These are phyloP conservation scores for Suillus discolor DNA, from an alignment of 768 basidiomycete genomes.

Conservation along the genomic window DNA sequence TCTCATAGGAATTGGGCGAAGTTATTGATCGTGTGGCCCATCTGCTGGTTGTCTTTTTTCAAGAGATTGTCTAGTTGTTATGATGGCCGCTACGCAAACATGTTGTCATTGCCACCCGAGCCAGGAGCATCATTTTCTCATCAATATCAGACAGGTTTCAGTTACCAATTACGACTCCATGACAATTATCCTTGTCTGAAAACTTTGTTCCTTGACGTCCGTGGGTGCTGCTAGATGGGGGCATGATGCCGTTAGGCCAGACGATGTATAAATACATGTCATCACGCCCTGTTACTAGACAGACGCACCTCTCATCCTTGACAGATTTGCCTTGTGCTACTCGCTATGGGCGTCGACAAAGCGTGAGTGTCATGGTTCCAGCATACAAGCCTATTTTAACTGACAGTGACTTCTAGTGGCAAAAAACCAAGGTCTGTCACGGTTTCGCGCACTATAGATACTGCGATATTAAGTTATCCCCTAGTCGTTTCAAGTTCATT, in stretches of 20 bases:
- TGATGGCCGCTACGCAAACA: background rate
- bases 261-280: background rate
- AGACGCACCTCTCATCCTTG: background rate
- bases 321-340: background rate
- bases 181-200: background rate
- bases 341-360: constrained; percentile 1
- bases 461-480: background rate
- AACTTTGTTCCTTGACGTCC: background rate
- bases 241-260: background rate
- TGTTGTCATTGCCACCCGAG: background rate
- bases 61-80: background rate
- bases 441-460: background rate
- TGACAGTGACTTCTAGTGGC: background rate
- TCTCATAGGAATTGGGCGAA: background rate
- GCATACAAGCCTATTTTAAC: background rate
- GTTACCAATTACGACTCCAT: background rate
- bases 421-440: constrained; percentile 1
- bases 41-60: background rate
- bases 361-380: background rate
- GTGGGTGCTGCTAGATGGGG: background rate
- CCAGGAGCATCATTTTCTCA: background rate
- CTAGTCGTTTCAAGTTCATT: constrained; percentile 1
- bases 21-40: background rate
- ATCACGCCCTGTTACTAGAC: too few species aligned
- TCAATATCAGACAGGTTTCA: background rate